Evolutionary conservation across 2,329 filamentous ascomycete species (phyloP), one percentile per base, ranked within the genome.

Genomic region (Alternaria ethzedia): DNA sequence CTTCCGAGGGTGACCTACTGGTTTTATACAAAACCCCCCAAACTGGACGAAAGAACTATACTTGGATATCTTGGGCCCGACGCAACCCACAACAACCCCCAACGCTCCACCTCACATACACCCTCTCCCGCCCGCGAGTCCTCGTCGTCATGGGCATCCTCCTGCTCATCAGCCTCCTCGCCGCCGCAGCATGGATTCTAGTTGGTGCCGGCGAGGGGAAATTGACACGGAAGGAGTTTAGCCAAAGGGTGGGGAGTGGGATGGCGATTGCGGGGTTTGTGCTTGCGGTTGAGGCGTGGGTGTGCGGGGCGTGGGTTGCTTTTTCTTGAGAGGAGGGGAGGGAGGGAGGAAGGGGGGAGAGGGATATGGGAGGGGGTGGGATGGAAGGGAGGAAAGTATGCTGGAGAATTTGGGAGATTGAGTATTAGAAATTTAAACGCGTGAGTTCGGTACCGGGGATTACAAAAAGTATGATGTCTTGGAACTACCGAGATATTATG

Each of bases 51-150:
- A 21, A 51, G 3, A 32, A 21, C 7, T 32, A 32, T 17, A 51
- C 23, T 1, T 13, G 28, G 6, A n/a, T 21, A 13, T n/a, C 47
- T 0, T 51, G 47, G 47, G 47, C 47, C 6, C 8, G 47, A 4
- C 17, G 17, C 3, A 32, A 30, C 15, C 21, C 21, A 21, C 21
- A 21, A 21, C n/a, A n/a, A n/a, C n/a, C 21, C 21, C 28, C 28
- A 4, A 32, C 26, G 0, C 4, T 51, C 12, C 21, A 51, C 20
- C 9, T 51, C n/a, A 20, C 30, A 2, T 51, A 21, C n/a, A 15
- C 66, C 2, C 59, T 73, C 10, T 73, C 74, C 0, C 57, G 59
- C 1, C n/a, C 54, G 0, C 63, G 72, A 9, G 57, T 75, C 20
- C 13, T 71, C 2, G 13, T 57, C 2, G 73, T 68, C 3, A 28